A percentile compares a stretch with the other conserved stretches of the same genome.
These are phyloP conservation scores for Populus tomentosa DNA, from an alignment of 441 rosid genomes.

Conservation along the genomic window DNA sequence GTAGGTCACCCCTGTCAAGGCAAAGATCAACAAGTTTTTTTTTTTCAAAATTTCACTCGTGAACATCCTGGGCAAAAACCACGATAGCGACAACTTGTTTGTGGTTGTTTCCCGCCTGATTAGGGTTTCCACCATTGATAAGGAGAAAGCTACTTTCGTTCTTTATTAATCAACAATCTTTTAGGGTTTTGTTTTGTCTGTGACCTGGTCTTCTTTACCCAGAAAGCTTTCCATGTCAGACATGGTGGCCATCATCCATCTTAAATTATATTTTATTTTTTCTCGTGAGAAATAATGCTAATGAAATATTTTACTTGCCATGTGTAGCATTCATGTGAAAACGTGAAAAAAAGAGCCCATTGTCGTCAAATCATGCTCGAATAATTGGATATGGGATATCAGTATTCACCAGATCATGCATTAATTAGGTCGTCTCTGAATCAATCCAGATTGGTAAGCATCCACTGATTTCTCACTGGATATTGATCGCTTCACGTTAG, in stretches of 20 bases:
- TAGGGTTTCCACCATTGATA: not conserved
- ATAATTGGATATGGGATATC: not conserved
- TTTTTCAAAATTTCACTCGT: not conserved
- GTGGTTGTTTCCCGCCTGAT: not conserved
- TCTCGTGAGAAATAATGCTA: not conserved
- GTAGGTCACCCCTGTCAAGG: too few species aligned
- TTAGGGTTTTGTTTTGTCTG: not conserved
- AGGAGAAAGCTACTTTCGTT: not conserved
- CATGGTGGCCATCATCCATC: not conserved
- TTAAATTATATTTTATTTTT: too few species aligned
- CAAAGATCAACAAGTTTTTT: not conserved
- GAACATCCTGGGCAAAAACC: not conserved
- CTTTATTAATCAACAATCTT: not conserved
- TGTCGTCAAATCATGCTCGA: too few species aligned
- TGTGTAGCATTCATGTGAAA: too few species aligned
- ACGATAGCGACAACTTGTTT: too few species aligned
- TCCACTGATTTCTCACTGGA: not conserved
- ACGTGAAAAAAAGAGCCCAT: too few species aligned
- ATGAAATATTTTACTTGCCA: not conserved
- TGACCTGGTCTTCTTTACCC: not conserved
- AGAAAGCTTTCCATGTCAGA: not conserved
- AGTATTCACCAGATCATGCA: not conserved
- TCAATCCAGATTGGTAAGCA: not conserved
- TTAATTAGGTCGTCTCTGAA: not conserved
- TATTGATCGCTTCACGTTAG: not conserved